Evolutionary conservation across 345 rosid genomes (phyloP), one percentile per base, ranked within the genome.

Genomic region (Salix purpurea): DNA sequence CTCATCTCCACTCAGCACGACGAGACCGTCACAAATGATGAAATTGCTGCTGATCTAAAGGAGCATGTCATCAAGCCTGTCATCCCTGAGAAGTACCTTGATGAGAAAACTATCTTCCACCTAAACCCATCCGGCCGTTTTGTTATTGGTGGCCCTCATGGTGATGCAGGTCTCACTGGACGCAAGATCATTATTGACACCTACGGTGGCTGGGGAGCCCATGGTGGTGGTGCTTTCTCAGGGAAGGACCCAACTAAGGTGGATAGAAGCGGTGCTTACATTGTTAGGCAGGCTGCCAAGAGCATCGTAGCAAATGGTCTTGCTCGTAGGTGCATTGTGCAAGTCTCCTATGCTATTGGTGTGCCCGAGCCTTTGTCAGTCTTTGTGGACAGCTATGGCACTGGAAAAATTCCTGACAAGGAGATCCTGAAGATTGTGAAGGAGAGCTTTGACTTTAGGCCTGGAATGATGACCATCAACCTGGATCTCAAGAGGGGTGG

Each of bases 401-500:
- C 84, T 21, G 84, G 84, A 34, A 82, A 74, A 78, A 82, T 82
- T 37, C 81, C 84, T 6, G 84, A 82, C 79, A 82, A 74, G 79
- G 84, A 82, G 62, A 82, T 82, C 30, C 81, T 82, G 16, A 71
- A 74, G 69, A 78, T 82, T 19, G 84, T 82, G 70, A 82, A 82
- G 78, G 84, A 82, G 74, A 78, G 7, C 70, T 82, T 82, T 14
- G 84, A 85, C 71, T 85, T 85, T 54, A 82, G 86, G 84, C 89
- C 89, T 2, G 89, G 89, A 75, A 87, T 87, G 89, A 87, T 87
- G 40, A 77, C 89, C 75, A 80, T 79, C 73, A 85, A 87, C 80
- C 88, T 87, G 11, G 90, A 87, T 73, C 78, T 87, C 76, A 84
- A 81, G 85, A 83, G 89, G 65, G 89, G 89, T 7, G 87, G 87